Base-by-base conservation (phyloP, 768 basidiomycete genomes). In the Kwoniella dejecticola region DNA sequence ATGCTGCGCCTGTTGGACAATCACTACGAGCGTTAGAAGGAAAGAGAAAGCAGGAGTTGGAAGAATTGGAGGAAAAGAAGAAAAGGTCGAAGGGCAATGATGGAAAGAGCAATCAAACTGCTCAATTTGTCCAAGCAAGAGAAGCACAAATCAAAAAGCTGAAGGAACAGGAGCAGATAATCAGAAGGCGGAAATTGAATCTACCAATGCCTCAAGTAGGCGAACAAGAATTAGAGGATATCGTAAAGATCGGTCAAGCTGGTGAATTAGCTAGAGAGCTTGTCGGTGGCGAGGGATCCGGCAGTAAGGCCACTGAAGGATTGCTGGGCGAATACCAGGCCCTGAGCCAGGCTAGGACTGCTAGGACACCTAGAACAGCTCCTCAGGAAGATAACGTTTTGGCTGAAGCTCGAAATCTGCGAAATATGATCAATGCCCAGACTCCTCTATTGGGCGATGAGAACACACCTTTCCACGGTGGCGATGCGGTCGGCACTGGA, bases 121-220 rank as follows among this genome's bases (percentile, higher is more conserved):
- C 91, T 29, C 95, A 96, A 77, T 99, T 99, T 70, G 85, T 97
- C 44, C 88, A 94, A n/a, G 92, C 93, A 5, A 86, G 95, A 58
- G 94, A 98, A 75, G 93, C 93, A 0, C 95, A 99, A 78, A 97
- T 98, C 68, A 92, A 96, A 77, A 93, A 94, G 79, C 82, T 98
- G 59, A 96, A 96, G 79, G 96, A 99, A 78, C 94, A 94, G 19
- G 93, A 97, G 77, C 92, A 90, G 54, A 93, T 98, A 59, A 89
- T 91, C 24, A 85, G 91, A 66, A 80, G 96, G 67, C 81, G 91
- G 68, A 90, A 90, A 79, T 82, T 99, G 27, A 84, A 85, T 55
- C 82, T 99, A 13, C 96, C 96, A 0, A 80, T 81, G 24, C 91
- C 95, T 5, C 96, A 99, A 71, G 96, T 99, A 15, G 90, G 91